Base-by-base conservation (phyloP, 495 filamentous ascomycete genomes). In the Tetracladium marchalianum region DNA sequence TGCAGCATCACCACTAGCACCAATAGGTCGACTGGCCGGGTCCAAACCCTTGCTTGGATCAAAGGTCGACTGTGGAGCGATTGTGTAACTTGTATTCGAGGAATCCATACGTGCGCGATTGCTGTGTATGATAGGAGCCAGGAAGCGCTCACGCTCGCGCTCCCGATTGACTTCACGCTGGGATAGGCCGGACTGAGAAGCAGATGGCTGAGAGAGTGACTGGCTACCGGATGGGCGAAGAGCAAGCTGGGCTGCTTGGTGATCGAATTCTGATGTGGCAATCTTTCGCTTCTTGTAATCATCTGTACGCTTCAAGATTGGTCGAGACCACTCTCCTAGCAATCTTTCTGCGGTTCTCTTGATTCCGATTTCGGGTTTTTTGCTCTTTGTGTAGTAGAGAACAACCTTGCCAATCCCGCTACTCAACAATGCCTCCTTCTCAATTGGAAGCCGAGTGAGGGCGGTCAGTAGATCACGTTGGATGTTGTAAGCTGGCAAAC, bases 381-480 rank as follows among this genome's bases (percentile, higher is more conserved):
- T 90, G 73, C 84, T 90, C 65, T 90, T 88, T 33, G 87, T 96
- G 67, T 99, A 99, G 70, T 94, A 97, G 43, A 92, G 75, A 24
- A 94, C 80, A 24, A 99, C 85, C 58, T 95, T 97, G 55, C 93
- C 93, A 51, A 99, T 87, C 7, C 93, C 90, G 53, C 85, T 92
- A 53, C 86, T 86, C 33, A 90, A 75, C 38, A 99, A 72, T 5
- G 83, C 75, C 51, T 96, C 92, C 50, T 94, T 95, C 57, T 84
- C 82, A 57, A 96, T 87, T 11, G 87, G 85, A 0, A 99, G 74
- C 52, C 78, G 81, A 22, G 72, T 73, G 31, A 99, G 69, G 5
- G 85, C 80, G 32, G 77, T 76, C 66, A 99, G 87, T 46, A 99
- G 77, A 52, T 96, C 88, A 39, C 87, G 86, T 68, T 99, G 93